Base-by-base conservation (phyloP, 208 protist species). In the Angomonas deanei region DNA sequence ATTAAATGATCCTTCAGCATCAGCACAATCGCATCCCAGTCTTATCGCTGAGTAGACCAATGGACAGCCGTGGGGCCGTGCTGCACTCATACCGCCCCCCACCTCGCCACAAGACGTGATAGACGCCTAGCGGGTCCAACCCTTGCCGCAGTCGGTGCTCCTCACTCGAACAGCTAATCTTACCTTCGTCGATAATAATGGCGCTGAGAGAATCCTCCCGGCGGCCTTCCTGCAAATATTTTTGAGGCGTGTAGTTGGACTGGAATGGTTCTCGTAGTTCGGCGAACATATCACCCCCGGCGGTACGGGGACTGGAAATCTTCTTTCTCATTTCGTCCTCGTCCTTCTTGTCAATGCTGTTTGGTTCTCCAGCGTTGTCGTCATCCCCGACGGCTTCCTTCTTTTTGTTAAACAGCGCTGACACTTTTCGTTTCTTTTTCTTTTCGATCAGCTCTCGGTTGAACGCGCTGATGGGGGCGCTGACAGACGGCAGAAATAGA, bases 231-330 rank as follows among this genome's bases (percentile, higher is more conserved):
- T 26, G 27, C 34, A 36, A 34, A 30, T 64, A 61, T 3, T 24
- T 24, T 0, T 15, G 23, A 4, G 59, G 32, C 6, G 68, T 59
- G 36, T 60, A 24, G 54, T 78, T 72, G 59, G 72, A 72, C 60
- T 68, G 61, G 42, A 82, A 78, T 10, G 76, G 76, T 65, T 82
- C 72, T 11, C 76, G 67, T 32, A 56, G 66, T 13, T 24, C 23
- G 23, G 31, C 48, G 38, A 82, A 82, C 52, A 82, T 46, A 21
- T 82, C 76, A 1, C 72, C 72, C 1, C 39, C 15, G 23, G 31
- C 55, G 2, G 53, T 38, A 21, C 4, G 48, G 63, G 19, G 11
- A 1, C 26, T 39, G 11, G 31, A 21, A 0, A 27, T 36, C 24
- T n/a, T 13, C 1, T 39, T 23, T 6, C 57, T 59, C 21, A 46